A percentile compares a stretch with the other conserved stretches of the same genome.
Conservation (phyloP, 2,329 filamentous ascomycete genomes). For the Phoma sp. region DNA sequence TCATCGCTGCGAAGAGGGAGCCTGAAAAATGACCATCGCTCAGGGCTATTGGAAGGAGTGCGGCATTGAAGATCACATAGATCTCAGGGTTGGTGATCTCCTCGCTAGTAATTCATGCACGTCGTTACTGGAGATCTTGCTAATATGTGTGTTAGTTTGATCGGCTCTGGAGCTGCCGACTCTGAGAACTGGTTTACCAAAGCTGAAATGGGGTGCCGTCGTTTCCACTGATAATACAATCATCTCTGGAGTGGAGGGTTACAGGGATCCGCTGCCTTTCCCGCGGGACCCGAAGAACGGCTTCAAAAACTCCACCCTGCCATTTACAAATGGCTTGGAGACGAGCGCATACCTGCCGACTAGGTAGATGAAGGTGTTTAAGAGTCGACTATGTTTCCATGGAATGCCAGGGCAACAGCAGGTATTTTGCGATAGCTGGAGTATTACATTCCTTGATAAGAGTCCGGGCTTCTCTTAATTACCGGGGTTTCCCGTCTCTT, state of each 20-base stretch:
- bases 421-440: not conserved
- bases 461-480: conserved; percentile 6
- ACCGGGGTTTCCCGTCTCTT: not conserved
- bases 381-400: not conserved
- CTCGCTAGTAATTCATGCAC: conserved; percentile 59
- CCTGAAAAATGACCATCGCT: not conserved
- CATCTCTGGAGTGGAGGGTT: conserved; percentile 47
- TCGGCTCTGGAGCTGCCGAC: conserved; percentile 60
- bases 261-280: conserved; percentile 56
- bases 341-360: conserved; percentile 39
- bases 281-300: conserved; percentile 55
- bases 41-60: conserved; percentile 57
- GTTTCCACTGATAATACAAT: conserved; percentile 60
- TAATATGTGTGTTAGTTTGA: conserved; percentile 55
- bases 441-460: conserved; percentile 2
- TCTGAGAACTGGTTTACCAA: conserved; percentile 55
- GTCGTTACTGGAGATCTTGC: conserved; percentile 14
- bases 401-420: not conserved
- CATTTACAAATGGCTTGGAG: conserved; percentile 58
- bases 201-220: conserved; percentile 55
- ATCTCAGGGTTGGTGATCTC: conserved; percentile 55
- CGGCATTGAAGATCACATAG: conserved; percentile 43
- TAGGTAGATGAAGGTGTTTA: not conserved
- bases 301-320: conserved; percentile 58
- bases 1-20: conserved; percentile 1